Evolutionary conservation across 192 early-diverging fungal species (phyloP), one percentile per base, ranked within the genome.

Genomic region (Allomyces arbusculus): DNA sequence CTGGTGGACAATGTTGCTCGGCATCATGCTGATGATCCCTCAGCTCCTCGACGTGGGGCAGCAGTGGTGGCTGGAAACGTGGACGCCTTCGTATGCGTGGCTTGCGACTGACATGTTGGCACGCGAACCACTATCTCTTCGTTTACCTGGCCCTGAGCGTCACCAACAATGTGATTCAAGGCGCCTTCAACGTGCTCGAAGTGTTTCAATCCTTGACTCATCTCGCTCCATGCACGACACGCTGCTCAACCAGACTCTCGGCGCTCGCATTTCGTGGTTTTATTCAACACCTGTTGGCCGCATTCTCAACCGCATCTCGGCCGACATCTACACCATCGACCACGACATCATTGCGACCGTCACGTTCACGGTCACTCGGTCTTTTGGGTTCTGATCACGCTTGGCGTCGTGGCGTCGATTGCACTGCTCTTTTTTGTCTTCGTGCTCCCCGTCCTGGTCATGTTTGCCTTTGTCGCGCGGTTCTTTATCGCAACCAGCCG

Each of bases 241-340:
- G 23, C 71, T 88, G 28, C 64, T 90, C 28, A 73, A 70, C 11
- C 64, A 77, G 25, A 76, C 89, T 43, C 67, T 84, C 24, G 80
- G 78, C 28, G 85, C 89, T 4, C 85, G 84, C 69, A 78, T 92
- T 45, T 82, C 86, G 24, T 95, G 94, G 24, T 88, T 86, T 69
- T 84, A 90, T 40, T 84, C 86, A 23, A 87, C 86, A 23, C 88
- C 88, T 26, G 62, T 86, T 33, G 88, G 88, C 62, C 80, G 87
- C 40, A 83, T 90, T 43, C 76, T 90, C 70, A 90, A 90, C 69
- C 79, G 86, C 58, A 86, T 93, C 70, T 85, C 87, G 14, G 85
- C 87, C 12, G 91, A 97, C 75, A 87, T 95, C 71, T 84, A 86
- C 24, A 84, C 86, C 3, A 76, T 95, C 66, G 91, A 94, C 70